These are phyloP conservation scores for Inga leiocalycina DNA, from an alignment of 306 rosid genomes.

Conservation along the genomic window DNA sequence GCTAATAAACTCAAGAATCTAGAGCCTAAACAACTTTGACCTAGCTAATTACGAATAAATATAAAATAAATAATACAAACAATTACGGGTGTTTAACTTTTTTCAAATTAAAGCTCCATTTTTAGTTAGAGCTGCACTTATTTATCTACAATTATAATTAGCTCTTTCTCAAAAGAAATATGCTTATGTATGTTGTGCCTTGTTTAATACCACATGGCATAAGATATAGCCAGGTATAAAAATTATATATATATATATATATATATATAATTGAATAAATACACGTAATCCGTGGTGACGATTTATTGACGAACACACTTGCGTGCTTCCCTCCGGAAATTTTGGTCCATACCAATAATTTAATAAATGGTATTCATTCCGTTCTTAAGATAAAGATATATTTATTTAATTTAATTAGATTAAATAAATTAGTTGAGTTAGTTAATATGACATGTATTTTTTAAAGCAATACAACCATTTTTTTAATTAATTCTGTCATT, in stretches of 20 bases:
- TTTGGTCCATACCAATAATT: background rate
- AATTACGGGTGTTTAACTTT: background rate
- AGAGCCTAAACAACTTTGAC: background rate
- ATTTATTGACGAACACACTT: background rate
- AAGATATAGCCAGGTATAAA: background rate
- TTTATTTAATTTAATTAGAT: too few species aligned
- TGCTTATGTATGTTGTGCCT: background rate
- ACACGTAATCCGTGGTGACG: background rate
- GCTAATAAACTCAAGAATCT: background rate
- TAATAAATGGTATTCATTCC: background rate
- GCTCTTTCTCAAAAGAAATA: background rate
- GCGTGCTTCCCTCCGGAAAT: conserved; percentile 25
- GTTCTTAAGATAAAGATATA: too few species aligned
- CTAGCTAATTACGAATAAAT: background rate
- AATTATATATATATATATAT: background rate
- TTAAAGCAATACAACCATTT: rapidly evolving
- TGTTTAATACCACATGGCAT: background rate
- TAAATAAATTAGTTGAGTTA: too few species aligned
- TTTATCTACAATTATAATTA: background rate
- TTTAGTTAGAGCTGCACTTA: background rate
- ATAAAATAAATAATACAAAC: background rate
- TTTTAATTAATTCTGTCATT: too few species aligned
- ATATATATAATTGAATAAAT: background rate
- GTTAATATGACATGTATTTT: too few species aligned
- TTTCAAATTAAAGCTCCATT: background rate